These are phyloP conservation scores for Gypsophila paniculata DNA, from an alignment of 179 eudicot species.

Conservation along the genomic window DNA sequence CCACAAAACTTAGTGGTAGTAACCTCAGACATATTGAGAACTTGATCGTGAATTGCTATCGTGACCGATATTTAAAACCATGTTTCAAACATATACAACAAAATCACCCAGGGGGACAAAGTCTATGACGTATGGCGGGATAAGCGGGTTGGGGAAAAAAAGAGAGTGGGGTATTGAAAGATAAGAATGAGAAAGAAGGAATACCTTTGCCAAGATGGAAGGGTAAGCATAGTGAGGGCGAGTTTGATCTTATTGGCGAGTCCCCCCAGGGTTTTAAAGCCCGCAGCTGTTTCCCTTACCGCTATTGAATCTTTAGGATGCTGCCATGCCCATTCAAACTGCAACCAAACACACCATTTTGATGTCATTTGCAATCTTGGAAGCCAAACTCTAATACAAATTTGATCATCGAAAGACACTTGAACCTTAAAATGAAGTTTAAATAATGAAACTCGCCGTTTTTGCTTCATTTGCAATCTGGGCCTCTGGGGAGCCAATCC, in stretches of 20 bases:
- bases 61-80: too few species aligned
- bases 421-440: too few species aligned
- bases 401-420: neutral
- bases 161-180: neutral
- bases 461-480: too few species aligned
- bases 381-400: neutral
- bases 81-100: neutral
- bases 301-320: conserved; percentile 73
- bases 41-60: too few species aligned
- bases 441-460: too few species aligned
- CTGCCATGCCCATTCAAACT: conserved; percentile 99
- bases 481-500: too few species aligned
- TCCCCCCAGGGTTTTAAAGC: conserved; percentile 69
- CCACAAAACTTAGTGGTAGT: neutral
- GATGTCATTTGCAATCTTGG: neutral
- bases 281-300: conserved; percentile 57
- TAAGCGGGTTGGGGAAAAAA: neutral
- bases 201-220: conserved; percentile 74
- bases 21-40: neutral
- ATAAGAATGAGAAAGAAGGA: neutral
- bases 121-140: too few species aligned
- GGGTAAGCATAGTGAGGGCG: conserved; percentile 74
- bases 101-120: neutral
- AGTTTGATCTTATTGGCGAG: conserved; percentile 72
- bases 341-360: conserved; percentile 21